phyloP scores from a whole-genome alignment of 2,329 filamentous ascomycete genomes.

The Cladosporium sp. region DNA sequence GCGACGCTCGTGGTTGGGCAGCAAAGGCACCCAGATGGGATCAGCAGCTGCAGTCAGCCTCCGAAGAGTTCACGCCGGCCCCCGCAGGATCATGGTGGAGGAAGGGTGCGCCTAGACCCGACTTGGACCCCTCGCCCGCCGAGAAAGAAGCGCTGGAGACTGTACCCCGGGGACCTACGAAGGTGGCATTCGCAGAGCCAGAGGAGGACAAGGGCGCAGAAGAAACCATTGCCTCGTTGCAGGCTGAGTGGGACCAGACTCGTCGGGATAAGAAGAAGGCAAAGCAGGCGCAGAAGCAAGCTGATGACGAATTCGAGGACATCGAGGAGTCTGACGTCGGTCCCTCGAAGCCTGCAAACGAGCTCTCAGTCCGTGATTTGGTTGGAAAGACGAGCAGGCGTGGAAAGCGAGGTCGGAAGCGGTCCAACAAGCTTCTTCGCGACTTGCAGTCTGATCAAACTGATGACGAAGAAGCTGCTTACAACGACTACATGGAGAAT shows the following conservation, averaged over 20 bases:
- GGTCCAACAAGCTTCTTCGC: constrained; percentile 26
- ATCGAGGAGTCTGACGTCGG: constrained; percentile 4
- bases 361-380: not conserved
- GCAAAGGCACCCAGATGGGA: constrained; percentile 15
- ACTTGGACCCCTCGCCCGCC: constrained; percentile 15
- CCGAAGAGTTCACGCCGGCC: constrained; percentile 22
- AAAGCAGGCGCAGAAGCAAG: constrained; percentile 10
- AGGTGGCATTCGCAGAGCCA: constrained; percentile 16
- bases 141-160: constrained; percentile 15
- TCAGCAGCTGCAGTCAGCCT: constrained; percentile 5
- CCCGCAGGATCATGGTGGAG: constrained; percentile 23
- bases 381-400: constrained; percentile 13
- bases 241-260: constrained; percentile 22
- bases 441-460: constrained; percentile 45
- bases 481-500: constrained; percentile 64
- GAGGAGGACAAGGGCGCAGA: constrained; percentile 10
- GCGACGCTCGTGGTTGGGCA: constrained; percentile 19
- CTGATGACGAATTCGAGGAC: not conserved
- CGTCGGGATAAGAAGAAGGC: constrained; percentile 22
- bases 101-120: constrained; percentile 18
- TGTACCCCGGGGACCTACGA: constrained; percentile 13
- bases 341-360: not conserved
- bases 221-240: constrained; percentile 19
- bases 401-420: constrained; percentile 28
- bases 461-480: constrained; percentile 35